Base-by-base conservation (phyloP, 495 filamentous ascomycete species). In the Podospora pseudocomata region DNA sequence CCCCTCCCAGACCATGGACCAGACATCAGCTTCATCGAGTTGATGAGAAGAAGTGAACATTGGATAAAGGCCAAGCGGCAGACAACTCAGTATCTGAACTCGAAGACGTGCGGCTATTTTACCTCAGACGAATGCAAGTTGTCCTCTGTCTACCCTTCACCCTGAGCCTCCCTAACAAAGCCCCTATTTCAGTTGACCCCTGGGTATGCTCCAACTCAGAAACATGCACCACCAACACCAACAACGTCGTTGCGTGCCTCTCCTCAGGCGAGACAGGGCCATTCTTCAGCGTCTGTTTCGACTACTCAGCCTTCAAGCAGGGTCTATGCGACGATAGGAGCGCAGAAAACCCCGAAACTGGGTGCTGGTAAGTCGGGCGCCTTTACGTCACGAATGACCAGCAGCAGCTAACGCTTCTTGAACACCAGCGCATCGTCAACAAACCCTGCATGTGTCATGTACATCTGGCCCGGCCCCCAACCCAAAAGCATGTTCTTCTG, bases 341-440 rank as follows among this genome's bases (percentile, higher is more conserved):
- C 67, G 0, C 64, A 65, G 7, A 23, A 1, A 23, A 11, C 7
- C 5, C 39, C 13, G 9, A 49, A 49, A 80, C 79, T 0, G 81
- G 80, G 0, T 83, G 81, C 69, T 83, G 80, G 79, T 80, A 69
- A 67, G 68, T 27, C 11, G 73, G 74, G 26, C 16, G 18, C 49
- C 64, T 30, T 59, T 26, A 9, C 18, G 18, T 58, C 26, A 4
- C 32, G 23, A 11, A 11, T 5, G 30, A 30, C 2, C 1, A 16
- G 9, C 3, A 18, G 39, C 7, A 16, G 7, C 60, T 62, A 30
- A 62, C 60, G 15, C 1, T 23, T 23, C 23, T 13, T 11, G 5
- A 6, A 11, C 23, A 30, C 27, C 56, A 73, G 68, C 65, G 28
- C 11, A 26, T 61, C 32, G 2, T 57, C 69, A 0, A 20, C 53